These are phyloP conservation scores for Chlamydomonas asymmetrica DNA, from an alignment of 139 green algal species.

Conservation along the genomic window DNA sequence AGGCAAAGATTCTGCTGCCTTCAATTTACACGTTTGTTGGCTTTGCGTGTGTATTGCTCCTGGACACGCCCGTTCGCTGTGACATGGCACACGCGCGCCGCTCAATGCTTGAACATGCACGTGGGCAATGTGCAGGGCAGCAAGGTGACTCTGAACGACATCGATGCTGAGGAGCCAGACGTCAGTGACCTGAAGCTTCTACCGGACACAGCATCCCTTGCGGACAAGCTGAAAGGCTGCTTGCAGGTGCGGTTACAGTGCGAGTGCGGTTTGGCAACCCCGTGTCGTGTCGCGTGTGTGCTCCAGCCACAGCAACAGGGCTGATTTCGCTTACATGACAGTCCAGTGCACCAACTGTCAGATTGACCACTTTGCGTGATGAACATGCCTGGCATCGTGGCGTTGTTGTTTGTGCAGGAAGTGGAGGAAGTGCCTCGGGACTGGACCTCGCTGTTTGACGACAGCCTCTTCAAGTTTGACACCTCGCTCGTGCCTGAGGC, in stretches of 20 bases:
- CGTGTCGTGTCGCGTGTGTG: not conserved
- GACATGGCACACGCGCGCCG: too few species aligned
- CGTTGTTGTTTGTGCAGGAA: slow-evolving; percentile 55
- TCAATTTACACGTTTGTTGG: too few species aligned
- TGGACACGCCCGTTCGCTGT: too few species aligned
- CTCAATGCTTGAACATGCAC: too few species aligned
- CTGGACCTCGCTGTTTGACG: slow-evolving; percentile 75
- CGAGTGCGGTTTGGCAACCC: too few species aligned
- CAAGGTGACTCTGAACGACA: slow-evolving; percentile 54
- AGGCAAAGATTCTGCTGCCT: too few species aligned
- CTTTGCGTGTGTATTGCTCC: too few species aligned
- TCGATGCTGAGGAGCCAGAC: slow-evolving; percentile 75
- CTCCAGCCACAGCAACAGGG: too few species aligned
- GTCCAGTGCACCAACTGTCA: slow-evolving; percentile 67
- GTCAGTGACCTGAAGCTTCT: slow-evolving; percentile 69
- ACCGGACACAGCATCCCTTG: slow-evolving; percentile 72
- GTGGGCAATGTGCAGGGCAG: slow-evolving; percentile 43
- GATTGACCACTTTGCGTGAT: slow-evolving; percentile 72
- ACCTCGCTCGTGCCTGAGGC: slow-evolving; percentile 59
- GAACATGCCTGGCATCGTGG: slow-evolving; percentile 66
- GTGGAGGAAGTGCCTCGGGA: slow-evolving; percentile 68
- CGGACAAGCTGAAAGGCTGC: slow-evolving; percentile 70
- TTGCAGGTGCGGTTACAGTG: slow-evolving; percentile 62
- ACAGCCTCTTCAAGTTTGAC: slow-evolving; percentile 67
- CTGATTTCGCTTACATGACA: slow-evolving; percentile 54